phyloP scores from a whole-genome alignment of 257 asterid genomes.

The Nicotiana benthamiana region DNA sequence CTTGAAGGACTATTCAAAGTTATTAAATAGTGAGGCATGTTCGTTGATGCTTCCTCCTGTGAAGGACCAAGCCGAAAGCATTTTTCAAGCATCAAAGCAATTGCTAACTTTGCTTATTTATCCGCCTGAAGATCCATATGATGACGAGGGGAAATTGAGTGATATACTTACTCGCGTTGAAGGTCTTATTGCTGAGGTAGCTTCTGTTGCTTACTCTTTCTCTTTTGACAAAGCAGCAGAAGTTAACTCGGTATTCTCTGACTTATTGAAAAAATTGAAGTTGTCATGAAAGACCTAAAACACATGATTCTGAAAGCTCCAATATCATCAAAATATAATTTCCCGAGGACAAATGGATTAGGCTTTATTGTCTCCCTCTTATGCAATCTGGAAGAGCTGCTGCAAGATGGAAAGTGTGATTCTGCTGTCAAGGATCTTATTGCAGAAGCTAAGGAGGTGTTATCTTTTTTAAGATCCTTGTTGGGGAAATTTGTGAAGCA shows the following conservation, averaged over 20 bases:
- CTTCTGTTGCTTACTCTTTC: conserved; percentile 1
- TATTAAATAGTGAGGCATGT: not conserved
- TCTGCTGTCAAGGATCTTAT: not conserved
- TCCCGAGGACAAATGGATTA: not conserved
- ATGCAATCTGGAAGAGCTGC: not conserved
- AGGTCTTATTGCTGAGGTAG: not conserved
- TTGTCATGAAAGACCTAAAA: not conserved
- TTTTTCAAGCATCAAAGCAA: not conserved
- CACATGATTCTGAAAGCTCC: not conserved
- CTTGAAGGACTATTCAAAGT: not conserved
- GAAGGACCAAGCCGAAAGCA: not conserved
- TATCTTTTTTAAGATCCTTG: not conserved
- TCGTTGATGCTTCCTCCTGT: not conserved
- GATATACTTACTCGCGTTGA: not conserved
- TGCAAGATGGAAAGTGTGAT: not conserved
- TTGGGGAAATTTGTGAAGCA: not conserved
- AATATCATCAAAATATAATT: not conserved
- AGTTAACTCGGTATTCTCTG: not conserved
- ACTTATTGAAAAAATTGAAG: not conserved
- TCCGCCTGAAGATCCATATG: not conserved
- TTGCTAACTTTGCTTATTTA: not conserved
- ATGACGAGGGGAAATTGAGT: not conserved
- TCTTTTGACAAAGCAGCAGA: not conserved
- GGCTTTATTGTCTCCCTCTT: not conserved
- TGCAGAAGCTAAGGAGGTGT: not conserved